Evolutionary conservation across 2,329 filamentous ascomycete species (phyloP).

Genomic region (Cryphonectria naterciae): DNA sequence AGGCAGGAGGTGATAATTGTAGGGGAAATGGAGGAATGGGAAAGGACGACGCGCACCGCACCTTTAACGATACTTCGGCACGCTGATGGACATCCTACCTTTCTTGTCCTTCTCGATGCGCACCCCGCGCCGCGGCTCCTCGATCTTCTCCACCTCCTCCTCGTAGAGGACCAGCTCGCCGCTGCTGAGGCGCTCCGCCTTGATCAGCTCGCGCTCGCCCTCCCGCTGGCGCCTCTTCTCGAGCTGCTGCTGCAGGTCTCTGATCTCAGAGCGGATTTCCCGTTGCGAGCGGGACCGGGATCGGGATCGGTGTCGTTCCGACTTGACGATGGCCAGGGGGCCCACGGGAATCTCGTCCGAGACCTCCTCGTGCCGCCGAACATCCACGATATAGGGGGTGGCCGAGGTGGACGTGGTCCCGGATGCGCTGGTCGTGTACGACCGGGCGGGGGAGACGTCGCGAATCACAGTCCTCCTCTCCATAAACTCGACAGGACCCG

Average conservation of each 20-base stretch:
- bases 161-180: slow-evolving; percentile 68
- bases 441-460: slow-evolving; percentile 53
- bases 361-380: slow-evolving; percentile 42
- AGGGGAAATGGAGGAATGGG: slow-evolving; percentile 3
- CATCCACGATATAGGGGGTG: slow-evolving; percentile 39
- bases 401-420: slow-evolving; percentile 36
- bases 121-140: slow-evolving; percentile 60
- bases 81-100: slow-evolving; percentile 92
- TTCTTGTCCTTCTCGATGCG: slow-evolving; percentile 87
- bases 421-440: slow-evolving; percentile 43
- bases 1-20: slow-evolving; percentile 30
- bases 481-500: slow-evolving; percentile 44
- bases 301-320: slow-evolving; percentile 40
- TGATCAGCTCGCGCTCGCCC: slow-evolving; percentile 57
- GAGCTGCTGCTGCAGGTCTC: slow-evolving; percentile 68
- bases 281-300: slow-evolving; percentile 55
- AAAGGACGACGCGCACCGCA: slow-evolving; percentile 43
- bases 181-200: slow-evolving; percentile 60
- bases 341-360: slow-evolving; percentile 43
- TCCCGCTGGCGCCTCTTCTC: slow-evolving; percentile 42
- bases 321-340: slow-evolving; percentile 46
- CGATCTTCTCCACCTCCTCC: slow-evolving; percentile 60
- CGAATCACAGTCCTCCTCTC: slow-evolving; percentile 52
- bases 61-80: slow-evolving; percentile 70
- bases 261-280: slow-evolving; percentile 74